Base-by-base conservation (phyloP, 2,329 filamentous ascomycete genomes). In the Paradendryphiella salina region DNA sequence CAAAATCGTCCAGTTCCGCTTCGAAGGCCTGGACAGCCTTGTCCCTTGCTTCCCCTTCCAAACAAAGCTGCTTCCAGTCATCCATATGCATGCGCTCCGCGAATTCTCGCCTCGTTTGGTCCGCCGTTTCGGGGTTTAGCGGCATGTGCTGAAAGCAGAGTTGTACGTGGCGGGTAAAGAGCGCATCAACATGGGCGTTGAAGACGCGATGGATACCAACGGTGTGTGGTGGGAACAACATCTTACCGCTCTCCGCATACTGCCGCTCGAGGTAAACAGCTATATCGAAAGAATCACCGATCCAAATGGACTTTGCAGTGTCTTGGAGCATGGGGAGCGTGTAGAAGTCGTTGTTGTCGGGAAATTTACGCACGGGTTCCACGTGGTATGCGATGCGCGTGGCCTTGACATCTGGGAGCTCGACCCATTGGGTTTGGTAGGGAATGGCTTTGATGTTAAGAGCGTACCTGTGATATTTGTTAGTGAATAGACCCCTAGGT, bases 251-350 rank as follows among this genome's bases (percentile, higher is more conserved):
- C 21, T 65, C 54, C 0, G 82, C 80, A 47, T 81, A 84, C 0
- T 66, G 74, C 0, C 75, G 66, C 18, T 86, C 77, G 1, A 87
- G 74, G 59, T 85, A 81, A 18, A 79, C 66, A 3, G 84, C 85
- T 54, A 87, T 87, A 44, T 86, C 84, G 62, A 86, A 85, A 2
- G 83, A 83, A 69, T 87, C 85, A 5, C 84, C 84, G 3, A 86
- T 40, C 0, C 73, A 44, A 0, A 67, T 48, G 2, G 60, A 60
- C 0, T 76, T 79, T n/a, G 62, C 48, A 0, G 73, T 64, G 41
- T 86, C 81, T 1, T 72, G 57, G 21, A 86, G 64, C 26, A 85
- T 75, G 2, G 85, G 84, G 0, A 87, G 76, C 1, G 84, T 87
- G 69, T 76, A 77, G 71, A 78, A 86, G 60, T 84, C 81, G 26